Evolutionary conservation across 2,329 filamentous ascomycete species (phyloP), one percentile per base, ranked within the genome.

Genomic region (Fusarium tricinctum): DNA sequence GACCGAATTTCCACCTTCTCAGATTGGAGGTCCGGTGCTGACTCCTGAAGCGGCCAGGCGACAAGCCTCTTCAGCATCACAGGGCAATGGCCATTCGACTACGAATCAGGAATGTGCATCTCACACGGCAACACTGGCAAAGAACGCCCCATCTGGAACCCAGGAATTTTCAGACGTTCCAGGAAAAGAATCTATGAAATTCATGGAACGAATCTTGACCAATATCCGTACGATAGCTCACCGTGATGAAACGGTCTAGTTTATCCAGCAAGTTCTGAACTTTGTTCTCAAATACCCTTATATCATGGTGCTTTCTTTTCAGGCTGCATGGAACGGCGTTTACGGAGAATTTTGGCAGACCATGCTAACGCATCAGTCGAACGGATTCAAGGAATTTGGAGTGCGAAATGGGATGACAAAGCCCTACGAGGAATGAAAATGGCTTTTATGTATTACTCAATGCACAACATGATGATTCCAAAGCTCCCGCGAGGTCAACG

Each of bases 191-290:
- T 82, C 81, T n/a, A 80, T 81, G 77, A 77, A 82, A 26, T 78
- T 87, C 40, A 80, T 87, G 44, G 84, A 86, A 72, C 81, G 81
- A 63, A 83, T 88, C 79, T 82, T 88, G 80, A 73, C 75, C 43
- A 85, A 86, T 65, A 76, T 88, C 15, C 81, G 81, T 42, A 78
- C 81, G 49, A 81, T 80, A 12, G 79, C 78, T 23, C 71, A 70
- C 19, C 71, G 71, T 23, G 46, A 53, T 9, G 52, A 48, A 20
- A 32, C 30, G 12, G 15, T 45, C 23, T 66, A 66, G 53, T 30
- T 35, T 52, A 48, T 17, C 17, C 15, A 22, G 42, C n/a, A 30
- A 33, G 28, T 30, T 49, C 17, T 32, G 40, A 40, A 33, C 42
- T 53, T 40, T 52, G 48, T 49, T 58, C n/a, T 35, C 38, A 48